Percentiles rank a stretch among this genome's conserved stretches.
phyloP scores from a whole-genome alignment of 345 rosid species.

The Balakata baccata region DNA sequence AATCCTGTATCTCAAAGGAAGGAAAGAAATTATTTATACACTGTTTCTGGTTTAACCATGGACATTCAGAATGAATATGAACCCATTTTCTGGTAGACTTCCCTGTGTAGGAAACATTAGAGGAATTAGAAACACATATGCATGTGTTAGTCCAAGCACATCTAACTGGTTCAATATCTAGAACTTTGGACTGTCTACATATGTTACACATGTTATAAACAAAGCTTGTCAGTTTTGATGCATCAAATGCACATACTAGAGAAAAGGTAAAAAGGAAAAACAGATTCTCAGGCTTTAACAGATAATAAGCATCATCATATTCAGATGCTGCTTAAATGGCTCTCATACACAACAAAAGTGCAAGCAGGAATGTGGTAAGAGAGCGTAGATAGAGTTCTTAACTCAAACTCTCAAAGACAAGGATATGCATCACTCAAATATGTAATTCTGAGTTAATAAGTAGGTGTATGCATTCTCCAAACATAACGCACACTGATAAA shows the following conservation, averaged over 20 bases:
- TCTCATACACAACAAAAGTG: not conserved
- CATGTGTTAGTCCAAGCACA: not conserved
- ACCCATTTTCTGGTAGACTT: slow-evolving; percentile 3
- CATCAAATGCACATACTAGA: no score
- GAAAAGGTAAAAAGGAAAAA: not conserved
- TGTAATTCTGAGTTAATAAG: not conserved
- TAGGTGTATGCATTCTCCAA: not conserved
- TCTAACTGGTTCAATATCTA: not conserved
- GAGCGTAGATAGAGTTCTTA: not conserved
- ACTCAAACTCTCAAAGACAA: no score
- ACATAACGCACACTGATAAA: not conserved
- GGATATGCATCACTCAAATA: not conserved
- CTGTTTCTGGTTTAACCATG: not conserved
- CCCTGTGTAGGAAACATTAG: slow-evolving; percentile 2
- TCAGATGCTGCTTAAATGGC: not conserved
- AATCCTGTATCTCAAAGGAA: slow-evolving; percentile 19
- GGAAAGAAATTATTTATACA: not conserved
- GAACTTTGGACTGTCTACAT: not conserved
- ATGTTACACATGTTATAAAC: not conserved
- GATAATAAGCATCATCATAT: not conserved
- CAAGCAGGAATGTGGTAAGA: not conserved
- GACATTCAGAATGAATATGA: not conserved
- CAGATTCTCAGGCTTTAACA: not conserved
- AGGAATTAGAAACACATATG: not conserved
- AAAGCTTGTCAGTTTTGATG: not conserved